These are phyloP conservation scores for Candida pseudofarinosa DNA, from an alignment of 805 yeast species.

Conservation along the genomic window DNA sequence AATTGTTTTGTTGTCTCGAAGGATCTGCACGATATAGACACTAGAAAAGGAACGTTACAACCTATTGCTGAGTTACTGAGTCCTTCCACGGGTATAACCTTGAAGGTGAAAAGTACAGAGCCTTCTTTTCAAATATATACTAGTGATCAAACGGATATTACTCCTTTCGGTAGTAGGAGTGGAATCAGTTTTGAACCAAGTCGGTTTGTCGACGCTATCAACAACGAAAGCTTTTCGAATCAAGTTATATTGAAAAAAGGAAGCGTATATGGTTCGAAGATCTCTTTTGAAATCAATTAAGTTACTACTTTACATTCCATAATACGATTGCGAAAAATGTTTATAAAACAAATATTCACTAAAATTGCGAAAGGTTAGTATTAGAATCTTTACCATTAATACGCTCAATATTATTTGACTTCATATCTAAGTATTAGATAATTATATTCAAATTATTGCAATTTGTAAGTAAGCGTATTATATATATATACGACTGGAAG, in stretches of 20 bases:
- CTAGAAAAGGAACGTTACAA: conserved; percentile 36
- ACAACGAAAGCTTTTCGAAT: conserved; percentile 40
- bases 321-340: background rate
- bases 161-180: conserved; percentile 34
- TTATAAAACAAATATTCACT: background rate
- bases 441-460: too few species aligned
- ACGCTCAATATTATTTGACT: too few species aligned
- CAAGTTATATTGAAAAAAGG: conserved; percentile 48
- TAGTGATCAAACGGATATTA: conserved; percentile 46
- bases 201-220: conserved; percentile 54
- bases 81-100: conserved; percentile 38
- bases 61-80: conserved; percentile 42
- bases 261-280: conserved; percentile 49
- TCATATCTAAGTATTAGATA: too few species aligned
- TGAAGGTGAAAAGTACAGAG: conserved; percentile 53
- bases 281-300: conserved; percentile 15
- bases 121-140: conserved; percentile 67
- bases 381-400: too few species aligned
- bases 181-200: conserved; percentile 66
- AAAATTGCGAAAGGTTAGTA: background rate
- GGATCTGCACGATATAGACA: conserved; percentile 37
- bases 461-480: too few species aligned
- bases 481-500: too few species aligned
- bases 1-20: conserved; percentile 48
- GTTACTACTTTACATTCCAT: too few species aligned